Evolutionary conservation across 2,329 filamentous ascomycete genomes (phyloP).

Genomic region (Mycocentrospora acerina): DNA sequence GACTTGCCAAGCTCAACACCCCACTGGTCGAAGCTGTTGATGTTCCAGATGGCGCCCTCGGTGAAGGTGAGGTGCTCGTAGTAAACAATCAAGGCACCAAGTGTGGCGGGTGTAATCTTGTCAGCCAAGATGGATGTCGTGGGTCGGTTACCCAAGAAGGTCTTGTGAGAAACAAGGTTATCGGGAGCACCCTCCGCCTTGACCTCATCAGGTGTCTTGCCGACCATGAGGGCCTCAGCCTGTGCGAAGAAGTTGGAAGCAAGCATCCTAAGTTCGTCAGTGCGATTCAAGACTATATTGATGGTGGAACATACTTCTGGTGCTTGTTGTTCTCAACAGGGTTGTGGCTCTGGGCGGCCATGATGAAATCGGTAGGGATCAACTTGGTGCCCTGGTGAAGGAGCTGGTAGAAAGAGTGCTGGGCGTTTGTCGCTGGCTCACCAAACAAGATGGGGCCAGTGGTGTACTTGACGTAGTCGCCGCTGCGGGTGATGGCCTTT

Average conservation of each 20-base stretch:
- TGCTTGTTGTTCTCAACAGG: slow-evolving; percentile 88
- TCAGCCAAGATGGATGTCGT: slow-evolving; percentile 93
- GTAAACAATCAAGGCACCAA: slow-evolving; percentile 95
- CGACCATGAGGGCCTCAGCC: slow-evolving; percentile 86
- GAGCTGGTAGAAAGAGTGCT: slow-evolving; percentile 99
- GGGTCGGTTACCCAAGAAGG: slow-evolving; percentile 95
- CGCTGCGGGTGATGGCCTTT: slow-evolving; percentile 89
- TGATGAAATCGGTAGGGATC: slow-evolving; percentile 96
- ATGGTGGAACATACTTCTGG: slow-evolving; percentile 64
- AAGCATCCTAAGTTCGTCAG: slow-evolving; percentile 63
- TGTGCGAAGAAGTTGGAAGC: slow-evolving; percentile 91
- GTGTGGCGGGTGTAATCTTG: slow-evolving; percentile 88
- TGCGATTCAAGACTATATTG: background rate
- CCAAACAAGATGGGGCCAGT: slow-evolving; percentile 95
- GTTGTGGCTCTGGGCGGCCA: slow-evolving; percentile 96
- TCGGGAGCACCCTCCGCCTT: slow-evolving; percentile 72
- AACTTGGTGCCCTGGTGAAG: slow-evolving; percentile 99
- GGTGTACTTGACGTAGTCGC: slow-evolving; percentile 92
- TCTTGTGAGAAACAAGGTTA: slow-evolving; percentile 92
- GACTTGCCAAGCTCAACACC: slow-evolving; percentile 97
- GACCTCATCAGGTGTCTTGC: slow-evolving; percentile 80
- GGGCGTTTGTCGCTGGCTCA: slow-evolving; percentile 97
- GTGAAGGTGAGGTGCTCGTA: slow-evolving; percentile 99
- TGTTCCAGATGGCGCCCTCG: slow-evolving; percentile 97
- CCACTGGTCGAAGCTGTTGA: slow-evolving; percentile 99